These are phyloP conservation scores for Rhodotorula glutinis DNA, from an alignment of 1,284 basidiomycete genomes.

Conservation along the genomic window DNA sequence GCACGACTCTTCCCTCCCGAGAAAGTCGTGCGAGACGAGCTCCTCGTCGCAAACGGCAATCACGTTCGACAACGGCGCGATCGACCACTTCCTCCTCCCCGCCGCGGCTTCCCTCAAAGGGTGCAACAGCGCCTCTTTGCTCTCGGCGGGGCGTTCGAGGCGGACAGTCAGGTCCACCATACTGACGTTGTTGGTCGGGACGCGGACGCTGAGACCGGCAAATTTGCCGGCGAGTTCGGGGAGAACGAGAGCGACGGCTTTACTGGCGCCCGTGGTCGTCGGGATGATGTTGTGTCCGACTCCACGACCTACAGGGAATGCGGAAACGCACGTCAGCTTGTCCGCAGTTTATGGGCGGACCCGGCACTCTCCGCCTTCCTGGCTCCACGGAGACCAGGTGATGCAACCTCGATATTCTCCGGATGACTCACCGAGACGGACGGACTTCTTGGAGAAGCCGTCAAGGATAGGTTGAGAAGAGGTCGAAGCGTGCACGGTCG, in stretches of 20 bases:
- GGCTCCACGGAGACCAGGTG: too few relatives aligned
- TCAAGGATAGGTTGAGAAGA: constrained; percentile 51
- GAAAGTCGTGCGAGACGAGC: constrained; percentile 51
- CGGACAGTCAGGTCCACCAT: constrained; percentile 52
- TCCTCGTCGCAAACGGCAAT: constrained; percentile 50
- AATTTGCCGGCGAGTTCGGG: constrained; percentile 52
- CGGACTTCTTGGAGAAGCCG: constrained; percentile 50
- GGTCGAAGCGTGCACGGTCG: constrained; percentile 51
- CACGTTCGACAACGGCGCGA: constrained; percentile 38
- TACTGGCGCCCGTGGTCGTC: constrained; percentile 50
- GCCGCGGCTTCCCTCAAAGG: constrained; percentile 48
- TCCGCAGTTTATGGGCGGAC: too few relatives aligned
- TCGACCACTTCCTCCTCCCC: constrained; percentile 19
- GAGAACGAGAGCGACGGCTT: constrained; percentile 50
- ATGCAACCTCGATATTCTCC: too few relatives aligned
- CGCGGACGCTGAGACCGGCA: constrained; percentile 51
- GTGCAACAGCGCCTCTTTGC: constrained; percentile 48
- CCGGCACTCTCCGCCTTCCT: too few relatives aligned
- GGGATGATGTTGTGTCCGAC: constrained; percentile 51
- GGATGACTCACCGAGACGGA: constrained; percentile 44
- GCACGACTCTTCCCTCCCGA: constrained; percentile 45
- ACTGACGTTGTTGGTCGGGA: constrained; percentile 51
- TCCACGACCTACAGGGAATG: constrained; percentile 11
- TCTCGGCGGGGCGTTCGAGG: constrained; percentile 45
- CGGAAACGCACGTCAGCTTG: too few relatives aligned